Evolutionary conservation across 2,329 filamentous ascomycete genomes (phyloP).

Genomic region (Apiospora saccharicola): DNA sequence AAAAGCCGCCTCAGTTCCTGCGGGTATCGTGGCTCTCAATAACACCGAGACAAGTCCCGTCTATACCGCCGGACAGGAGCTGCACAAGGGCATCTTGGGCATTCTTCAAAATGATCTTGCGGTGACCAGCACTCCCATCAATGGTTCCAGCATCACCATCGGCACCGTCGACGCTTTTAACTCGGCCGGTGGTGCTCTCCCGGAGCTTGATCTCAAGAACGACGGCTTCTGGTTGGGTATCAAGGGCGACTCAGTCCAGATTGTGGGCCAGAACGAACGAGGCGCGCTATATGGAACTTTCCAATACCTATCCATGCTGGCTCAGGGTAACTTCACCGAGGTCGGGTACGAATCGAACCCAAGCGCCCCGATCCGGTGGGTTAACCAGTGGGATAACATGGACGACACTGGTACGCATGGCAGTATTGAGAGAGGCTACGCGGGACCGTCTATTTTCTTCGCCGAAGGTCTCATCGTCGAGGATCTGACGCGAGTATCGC

Average conservation of each 20-base stretch:
- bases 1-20: conserved; percentile 52
- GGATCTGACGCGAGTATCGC: conserved; percentile 64
- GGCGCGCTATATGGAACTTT: conserved; percentile 75
- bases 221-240: conserved; percentile 70
- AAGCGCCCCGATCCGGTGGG: conserved; percentile 65
- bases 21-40: conserved; percentile 61
- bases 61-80: conserved; percentile 64
- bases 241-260: conserved; percentile 55
- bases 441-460: conserved; percentile 74
- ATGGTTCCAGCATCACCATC: conserved; percentile 51
- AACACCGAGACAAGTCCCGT: conserved; percentile 62
- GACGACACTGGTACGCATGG: conserved; percentile 49
- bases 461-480: conserved; percentile 60
- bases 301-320: conserved; percentile 70
- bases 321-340: conserved; percentile 49
- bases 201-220: conserved; percentile 48
- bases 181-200: conserved; percentile 42
- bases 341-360: conserved; percentile 61
- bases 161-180: conserved; percentile 56
- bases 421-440: conserved; percentile 73
- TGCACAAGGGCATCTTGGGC: conserved; percentile 62
- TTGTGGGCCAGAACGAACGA: conserved; percentile 71
- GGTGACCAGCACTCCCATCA: conserved; percentile 35
- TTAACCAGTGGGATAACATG: conserved; percentile 78
- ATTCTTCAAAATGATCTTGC: conserved; percentile 61